phyloP scores from a whole-genome alignment of 495 filamentous ascomycete genomes.

The Neurospora sublineolata region DNA sequence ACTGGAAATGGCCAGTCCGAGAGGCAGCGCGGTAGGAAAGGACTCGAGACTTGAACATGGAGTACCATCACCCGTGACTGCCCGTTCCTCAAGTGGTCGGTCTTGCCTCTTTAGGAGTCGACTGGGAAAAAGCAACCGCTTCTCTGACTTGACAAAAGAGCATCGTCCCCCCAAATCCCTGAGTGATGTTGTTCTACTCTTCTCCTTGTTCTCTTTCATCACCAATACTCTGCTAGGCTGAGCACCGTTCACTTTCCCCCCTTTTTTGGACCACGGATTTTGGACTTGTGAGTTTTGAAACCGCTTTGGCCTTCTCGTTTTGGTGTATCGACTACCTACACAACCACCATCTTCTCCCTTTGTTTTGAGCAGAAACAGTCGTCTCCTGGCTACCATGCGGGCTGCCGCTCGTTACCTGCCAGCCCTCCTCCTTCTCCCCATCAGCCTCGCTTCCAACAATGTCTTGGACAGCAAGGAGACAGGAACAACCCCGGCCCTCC shows the following conservation, averaged over 20 bases:
- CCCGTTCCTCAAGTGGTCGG: neutral
- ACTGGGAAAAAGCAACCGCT: neutral
- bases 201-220: neutral
- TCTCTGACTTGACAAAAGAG: neutral
- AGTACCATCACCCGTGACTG: neutral
- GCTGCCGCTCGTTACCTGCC: constrained; percentile 1
- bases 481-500: neutral
- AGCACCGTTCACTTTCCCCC: neutral
- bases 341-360: neutral
- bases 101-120: neutral
- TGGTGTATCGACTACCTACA: constrained; percentile 6
- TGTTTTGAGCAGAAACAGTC: neutral
- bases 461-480: neutral
- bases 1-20: neutral
- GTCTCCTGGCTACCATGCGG: constrained; percentile 5
- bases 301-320: constrained; percentile 10
- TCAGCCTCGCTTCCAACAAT: neutral
- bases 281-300: constrained; percentile 10
- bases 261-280: constrained; percentile 9
- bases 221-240: neutral
- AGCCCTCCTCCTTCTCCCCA: constrained; percentile 1
- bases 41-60: neutral
- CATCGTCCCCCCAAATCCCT: neutral
- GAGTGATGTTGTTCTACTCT: neutral
- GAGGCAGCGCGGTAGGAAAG: neutral